Conservation (phyloP, 2,329 filamentous ascomycete species). For the Xylariaceae sp. region DNA sequence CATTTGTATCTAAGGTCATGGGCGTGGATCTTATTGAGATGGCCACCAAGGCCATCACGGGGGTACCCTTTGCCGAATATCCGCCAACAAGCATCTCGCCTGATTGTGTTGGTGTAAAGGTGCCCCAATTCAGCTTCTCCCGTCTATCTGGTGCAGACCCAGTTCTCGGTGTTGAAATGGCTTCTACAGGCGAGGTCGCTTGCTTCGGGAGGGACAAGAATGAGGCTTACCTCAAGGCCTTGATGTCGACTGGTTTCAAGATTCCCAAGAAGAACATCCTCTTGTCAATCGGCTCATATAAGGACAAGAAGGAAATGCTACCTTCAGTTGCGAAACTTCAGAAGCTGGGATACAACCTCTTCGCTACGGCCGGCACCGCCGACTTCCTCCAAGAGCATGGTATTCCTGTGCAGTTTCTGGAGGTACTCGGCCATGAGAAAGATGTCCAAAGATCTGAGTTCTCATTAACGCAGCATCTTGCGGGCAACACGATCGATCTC, state of each 20-base stretch:
- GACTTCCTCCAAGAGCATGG: slow-evolving; percentile 93
- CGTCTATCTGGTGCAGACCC: slow-evolving; percentile 92
- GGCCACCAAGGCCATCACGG: slow-evolving; percentile 95
- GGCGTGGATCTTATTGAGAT: slow-evolving; percentile 96
- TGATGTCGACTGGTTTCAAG: slow-evolving; percentile 93
- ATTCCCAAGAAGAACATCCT: slow-evolving; percentile 93
- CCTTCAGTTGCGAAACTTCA: slow-evolving; percentile 85
- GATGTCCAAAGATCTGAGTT: slow-evolving; percentile 91
- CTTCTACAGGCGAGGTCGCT: slow-evolving; percentile 94
- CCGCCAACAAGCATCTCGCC: slow-evolving; percentile 67
- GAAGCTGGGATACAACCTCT: slow-evolving; percentile 88
- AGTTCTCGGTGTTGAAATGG: slow-evolving; percentile 97
- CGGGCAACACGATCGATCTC: slow-evolving; percentile 95
- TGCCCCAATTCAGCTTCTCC: slow-evolving; percentile 98
- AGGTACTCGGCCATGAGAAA: slow-evolving; percentile 70
- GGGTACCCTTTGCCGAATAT: slow-evolving; percentile 73
- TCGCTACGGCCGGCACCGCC: slow-evolving; percentile 90
- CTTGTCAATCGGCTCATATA: slow-evolving; percentile 91
- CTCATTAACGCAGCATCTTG: slow-evolving; percentile 90
- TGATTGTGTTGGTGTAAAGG: slow-evolving; percentile 91
- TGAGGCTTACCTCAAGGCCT: slow-evolving; percentile 93
- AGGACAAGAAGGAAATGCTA: slow-evolving; percentile 96
- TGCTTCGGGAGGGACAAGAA: slow-evolving; percentile 95
- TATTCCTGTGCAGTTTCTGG: slow-evolving; percentile 86
- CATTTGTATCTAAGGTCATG: slow-evolving; percentile 98